phyloP scores from a whole-genome alignment of 1,284 basidiomycete species.

The Sporisorium scitamineum region DNA sequence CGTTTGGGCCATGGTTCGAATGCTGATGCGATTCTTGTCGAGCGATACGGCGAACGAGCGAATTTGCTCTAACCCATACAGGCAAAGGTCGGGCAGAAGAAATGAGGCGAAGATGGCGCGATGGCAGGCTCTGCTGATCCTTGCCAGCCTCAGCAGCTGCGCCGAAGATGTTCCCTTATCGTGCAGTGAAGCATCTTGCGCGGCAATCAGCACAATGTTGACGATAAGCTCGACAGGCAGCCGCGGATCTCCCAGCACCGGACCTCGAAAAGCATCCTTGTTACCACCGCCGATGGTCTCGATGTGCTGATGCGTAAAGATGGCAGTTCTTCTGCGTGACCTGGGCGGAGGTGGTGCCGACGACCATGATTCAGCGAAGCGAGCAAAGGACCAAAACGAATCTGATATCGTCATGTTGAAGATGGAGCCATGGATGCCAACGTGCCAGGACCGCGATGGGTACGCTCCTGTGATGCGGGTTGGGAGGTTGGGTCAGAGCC shows the following conservation, averaged over 20 bases:
- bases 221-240: slow-evolving; percentile 38
- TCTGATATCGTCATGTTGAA: slow-evolving; percentile 31
- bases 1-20: slow-evolving; percentile 7
- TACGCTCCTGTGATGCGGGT: slow-evolving; percentile 7
- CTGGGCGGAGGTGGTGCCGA: slow-evolving; percentile 1
- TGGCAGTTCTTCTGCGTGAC: slow-evolving; percentile 18
- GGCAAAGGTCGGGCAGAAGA: slow-evolving; percentile 15
- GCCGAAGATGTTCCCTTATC: neutral
- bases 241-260: slow-evolving; percentile 6
- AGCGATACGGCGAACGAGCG: slow-evolving; percentile 27
- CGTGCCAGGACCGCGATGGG: slow-evolving; percentile 7
- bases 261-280: neutral
- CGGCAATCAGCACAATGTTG: slow-evolving; percentile 28
- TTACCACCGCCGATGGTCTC: slow-evolving; percentile 42
- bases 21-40: slow-evolving; percentile 19
- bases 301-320: slow-evolving; percentile 38
- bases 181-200: slow-evolving; percentile 2
- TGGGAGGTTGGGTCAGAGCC: neutral
- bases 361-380: slow-evolving; percentile 16
- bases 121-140: slow-evolving; percentile 24
- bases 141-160: slow-evolving; percentile 24
- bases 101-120: slow-evolving; percentile 16
- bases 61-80: slow-evolving; percentile 22
- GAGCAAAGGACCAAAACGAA: slow-evolving; percentile 34
- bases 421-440: slow-evolving; percentile 7